These are phyloP conservation scores for Umbelopsis sp. DNA, from an alignment of 192 early-diverging fungal species.

Conservation along the genomic window DNA sequence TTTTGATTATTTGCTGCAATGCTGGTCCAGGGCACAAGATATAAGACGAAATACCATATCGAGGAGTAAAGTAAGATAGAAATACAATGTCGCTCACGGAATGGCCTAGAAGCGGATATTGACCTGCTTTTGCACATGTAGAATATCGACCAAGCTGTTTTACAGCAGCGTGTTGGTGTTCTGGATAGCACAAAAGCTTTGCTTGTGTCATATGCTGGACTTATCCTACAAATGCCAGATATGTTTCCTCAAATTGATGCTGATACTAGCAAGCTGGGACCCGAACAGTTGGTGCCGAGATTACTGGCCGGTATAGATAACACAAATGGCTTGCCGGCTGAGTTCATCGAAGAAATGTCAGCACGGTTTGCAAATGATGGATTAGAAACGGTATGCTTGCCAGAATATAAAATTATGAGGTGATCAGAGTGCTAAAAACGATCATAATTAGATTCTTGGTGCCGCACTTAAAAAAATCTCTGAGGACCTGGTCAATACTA, in stretches of 20 bases:
- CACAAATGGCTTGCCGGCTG: constrained; percentile 60
- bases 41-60: constrained; percentile 56
- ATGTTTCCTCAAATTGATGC: constrained; percentile 78
- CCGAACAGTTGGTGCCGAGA: constrained; percentile 47
- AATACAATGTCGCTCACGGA: neutral
- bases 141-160: constrained; percentile 56
- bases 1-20: constrained; percentile 68
- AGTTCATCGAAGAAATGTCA: constrained; percentile 66
- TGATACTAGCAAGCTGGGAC: constrained; percentile 32
- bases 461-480: constrained; percentile 54
- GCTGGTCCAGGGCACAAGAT: constrained; percentile 60
- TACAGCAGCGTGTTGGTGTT: constrained; percentile 59
- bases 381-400: constrained; percentile 51
- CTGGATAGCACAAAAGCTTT: constrained; percentile 62
- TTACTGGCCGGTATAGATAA: constrained; percentile 60
- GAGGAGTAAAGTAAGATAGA: constrained; percentile 46
- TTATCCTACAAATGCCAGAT: constrained; percentile 84
- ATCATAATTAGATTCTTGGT: constrained; percentile 53
- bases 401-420: neutral
- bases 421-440: neutral
- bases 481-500: constrained; percentile 46
- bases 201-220: constrained; percentile 82
- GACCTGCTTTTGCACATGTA: constrained; percentile 33
- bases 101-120: no score
- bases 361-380: constrained; percentile 66